phyloP scores from a whole-genome alignment of 2,329 filamentous ascomycete genomes.

The Sporothrix curviconia region DNA sequence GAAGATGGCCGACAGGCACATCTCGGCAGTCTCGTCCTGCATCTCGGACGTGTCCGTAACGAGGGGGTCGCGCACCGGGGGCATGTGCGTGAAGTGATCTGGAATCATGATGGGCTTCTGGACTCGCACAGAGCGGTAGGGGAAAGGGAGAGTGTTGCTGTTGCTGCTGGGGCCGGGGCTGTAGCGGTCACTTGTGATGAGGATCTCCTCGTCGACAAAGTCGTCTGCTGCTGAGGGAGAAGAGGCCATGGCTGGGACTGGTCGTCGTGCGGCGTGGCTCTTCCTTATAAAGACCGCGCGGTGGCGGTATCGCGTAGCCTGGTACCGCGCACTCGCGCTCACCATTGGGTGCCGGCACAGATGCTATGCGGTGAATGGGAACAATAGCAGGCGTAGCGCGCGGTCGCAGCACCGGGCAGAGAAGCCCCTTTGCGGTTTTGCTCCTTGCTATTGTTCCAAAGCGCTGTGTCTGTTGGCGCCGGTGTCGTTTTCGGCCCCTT shows the following conservation, averaged over 20 bases:
- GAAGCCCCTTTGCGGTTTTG: neutral
- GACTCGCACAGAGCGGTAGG: neutral
- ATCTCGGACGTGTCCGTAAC: conserved; percentile 59
- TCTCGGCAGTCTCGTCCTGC: conserved; percentile 62
- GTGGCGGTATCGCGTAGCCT: conserved; percentile 16
- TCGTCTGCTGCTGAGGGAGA: conserved; percentile 6
- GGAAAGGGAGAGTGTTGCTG: neutral
- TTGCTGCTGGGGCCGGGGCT: neutral
- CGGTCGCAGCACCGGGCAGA: neutral
- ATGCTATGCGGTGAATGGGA: neutral
- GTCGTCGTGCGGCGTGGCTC: conserved; percentile 5
- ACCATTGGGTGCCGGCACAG: conserved; percentile 15
- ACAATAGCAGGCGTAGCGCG: conserved; percentile 14
- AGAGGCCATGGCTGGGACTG: conserved; percentile 12
- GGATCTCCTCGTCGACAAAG: conserved; percentile 12
- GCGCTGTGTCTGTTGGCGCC: neutral
- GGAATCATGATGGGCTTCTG: conserved; percentile 36
- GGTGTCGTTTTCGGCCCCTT: neutral
- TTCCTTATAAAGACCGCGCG: conserved; percentile 22
- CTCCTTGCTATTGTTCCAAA: conserved; percentile 18
- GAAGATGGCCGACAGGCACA: conserved; percentile 64
- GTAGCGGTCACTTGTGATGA: neutral
- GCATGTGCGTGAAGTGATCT: conserved; percentile 49
- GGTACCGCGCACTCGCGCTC: conserved; percentile 9
- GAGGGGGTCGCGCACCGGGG: conserved; percentile 59